Evolutionary conservation across 345 rosid species (phyloP).

Genomic region (Geranium rotundifolium): DNA sequence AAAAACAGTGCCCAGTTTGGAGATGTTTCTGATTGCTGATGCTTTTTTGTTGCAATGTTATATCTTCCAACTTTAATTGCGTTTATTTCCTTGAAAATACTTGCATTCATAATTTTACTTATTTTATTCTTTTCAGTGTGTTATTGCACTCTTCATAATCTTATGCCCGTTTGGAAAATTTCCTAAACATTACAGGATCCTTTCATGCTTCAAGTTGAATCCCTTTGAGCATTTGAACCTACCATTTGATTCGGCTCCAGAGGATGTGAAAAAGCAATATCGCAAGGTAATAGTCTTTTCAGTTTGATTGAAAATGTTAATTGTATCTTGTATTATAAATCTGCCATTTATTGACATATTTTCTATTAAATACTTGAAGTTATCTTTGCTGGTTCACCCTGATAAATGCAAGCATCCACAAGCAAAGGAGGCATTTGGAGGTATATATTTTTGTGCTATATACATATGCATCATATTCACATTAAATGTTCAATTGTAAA

Average conservation of each 20-base stretch:
- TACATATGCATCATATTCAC: background rate
- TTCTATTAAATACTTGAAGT: conserved; percentile 23
- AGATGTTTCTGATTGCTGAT: too few species aligned
- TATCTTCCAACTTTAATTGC: too few species aligned
- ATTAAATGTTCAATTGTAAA: too few species aligned
- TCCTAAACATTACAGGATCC: conserved; percentile 42
- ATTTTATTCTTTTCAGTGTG: too few species aligned
- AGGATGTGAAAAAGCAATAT: conserved; percentile 77
- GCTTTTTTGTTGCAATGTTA: too few species aligned
- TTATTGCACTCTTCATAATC: too few species aligned
- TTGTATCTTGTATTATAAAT: background rate
- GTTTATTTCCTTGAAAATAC: too few species aligned
- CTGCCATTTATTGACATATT: conserved; percentile 8
- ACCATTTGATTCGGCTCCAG: conserved; percentile 58
- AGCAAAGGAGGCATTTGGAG: conserved; percentile 96
- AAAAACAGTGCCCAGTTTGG: background rate
- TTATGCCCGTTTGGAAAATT: too few species aligned
- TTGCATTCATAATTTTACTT: too few species aligned
- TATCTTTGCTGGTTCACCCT: conserved; percentile 92
- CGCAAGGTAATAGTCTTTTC: conserved; percentile 52
- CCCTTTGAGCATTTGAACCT: conserved; percentile 82
- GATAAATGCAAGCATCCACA: conserved; percentile 98
- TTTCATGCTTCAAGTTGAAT: conserved; percentile 92
- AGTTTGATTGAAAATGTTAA: background rate
- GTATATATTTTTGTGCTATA: conserved; percentile 22